Base-by-base conservation (phyloP, 306 rosid species). In the Prunus salicina region DNA sequence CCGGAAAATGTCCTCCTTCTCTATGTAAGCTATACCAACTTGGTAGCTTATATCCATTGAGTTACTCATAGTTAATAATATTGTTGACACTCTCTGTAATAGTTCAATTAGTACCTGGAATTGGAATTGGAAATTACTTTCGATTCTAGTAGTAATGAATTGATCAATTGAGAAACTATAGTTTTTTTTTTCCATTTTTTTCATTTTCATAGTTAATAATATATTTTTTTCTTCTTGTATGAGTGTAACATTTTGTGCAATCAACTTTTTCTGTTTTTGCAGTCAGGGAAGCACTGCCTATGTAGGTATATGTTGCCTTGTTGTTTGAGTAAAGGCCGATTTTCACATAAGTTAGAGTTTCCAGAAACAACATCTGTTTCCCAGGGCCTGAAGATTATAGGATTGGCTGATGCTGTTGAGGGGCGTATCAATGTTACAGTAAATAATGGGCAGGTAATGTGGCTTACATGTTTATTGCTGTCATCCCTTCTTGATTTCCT, bases 261-360 rank as follows among this genome's bases (percentile, higher is more conserved):
- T 75, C 16, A 46, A 43, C 24, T 6, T 55, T 12, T 68, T 47
- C 11, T 12, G 20, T 43, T 2, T 60, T 78, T 84, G 81, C 88
- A 94, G 98, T 92, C 98, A 27, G 98, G 98, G 80, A 90, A 92
- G 87, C 97, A 90, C 82, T 92, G 97, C 86, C 85, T 92, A 68
- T 94, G 98, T 84, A 86, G 83, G 82, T 94, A 90, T 73, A 74
- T 72, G 72, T 86, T 92, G 74, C 98, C 98, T 78, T 79, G 91
- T 69, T 82, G 80, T 82, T 81, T 92, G 82, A 81, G 87, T 71
- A 85, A 88, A 83, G 94, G 70, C 65, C 86, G 64, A 69, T 68
- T 64, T 78, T 82, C 87, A 61, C 88, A 78, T 56, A 79, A 73
- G 82, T 67, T 76, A 81, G 91, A 94, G 63, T 85, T 87, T 86